These are phyloP conservation scores for Arthrobotrys musiformis DNA, from an alignment of 2,329 filamentous ascomycete species.

Conservation along the genomic window DNA sequence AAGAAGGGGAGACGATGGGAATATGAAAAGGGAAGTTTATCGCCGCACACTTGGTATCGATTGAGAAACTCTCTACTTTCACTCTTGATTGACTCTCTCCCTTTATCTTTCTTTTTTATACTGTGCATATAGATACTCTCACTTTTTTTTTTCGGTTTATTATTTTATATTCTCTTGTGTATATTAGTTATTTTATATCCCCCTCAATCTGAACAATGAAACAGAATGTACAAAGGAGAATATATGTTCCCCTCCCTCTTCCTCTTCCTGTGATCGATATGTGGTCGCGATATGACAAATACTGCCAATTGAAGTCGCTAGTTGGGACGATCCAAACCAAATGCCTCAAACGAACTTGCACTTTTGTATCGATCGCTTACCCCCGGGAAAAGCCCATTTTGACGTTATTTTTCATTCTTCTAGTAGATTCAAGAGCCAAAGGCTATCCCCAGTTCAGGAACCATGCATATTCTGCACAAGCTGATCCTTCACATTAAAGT, in stretches of 20 bases:
- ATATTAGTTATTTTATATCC: constrained; percentile 50
- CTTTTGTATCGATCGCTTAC: constrained; percentile 51
- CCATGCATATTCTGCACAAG: not conserved
- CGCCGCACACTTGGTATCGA: not conserved
- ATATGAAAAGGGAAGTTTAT: not conserved
- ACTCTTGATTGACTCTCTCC: constrained; percentile 7
- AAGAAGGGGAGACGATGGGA: not conserved
- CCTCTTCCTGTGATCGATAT: not conserved
- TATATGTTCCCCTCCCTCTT: not conserved
- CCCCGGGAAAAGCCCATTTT: constrained; percentile 11
- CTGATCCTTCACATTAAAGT: constrained; percentile 50
- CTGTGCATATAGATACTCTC: constrained; percentile 1
- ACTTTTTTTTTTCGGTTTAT: constrained; percentile 14
- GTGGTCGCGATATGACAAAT: constrained; percentile 5
- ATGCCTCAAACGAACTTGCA: constrained; percentile 25
- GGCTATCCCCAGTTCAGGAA: constrained; percentile 20
- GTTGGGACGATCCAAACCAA: not conserved
- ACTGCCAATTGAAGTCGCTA: not conserved
- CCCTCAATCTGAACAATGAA: constrained; percentile 29
- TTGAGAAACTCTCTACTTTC: constrained; percentile 32
- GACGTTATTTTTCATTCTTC: not conserved
- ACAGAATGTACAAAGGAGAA: constrained; percentile 39
- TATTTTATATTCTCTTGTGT: constrained; percentile 43
- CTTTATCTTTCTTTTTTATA: not conserved
- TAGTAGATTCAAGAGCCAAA: not conserved